Conservation (phyloP, 441 rosid genomes). For the Populus trichocarpa region DNA sequence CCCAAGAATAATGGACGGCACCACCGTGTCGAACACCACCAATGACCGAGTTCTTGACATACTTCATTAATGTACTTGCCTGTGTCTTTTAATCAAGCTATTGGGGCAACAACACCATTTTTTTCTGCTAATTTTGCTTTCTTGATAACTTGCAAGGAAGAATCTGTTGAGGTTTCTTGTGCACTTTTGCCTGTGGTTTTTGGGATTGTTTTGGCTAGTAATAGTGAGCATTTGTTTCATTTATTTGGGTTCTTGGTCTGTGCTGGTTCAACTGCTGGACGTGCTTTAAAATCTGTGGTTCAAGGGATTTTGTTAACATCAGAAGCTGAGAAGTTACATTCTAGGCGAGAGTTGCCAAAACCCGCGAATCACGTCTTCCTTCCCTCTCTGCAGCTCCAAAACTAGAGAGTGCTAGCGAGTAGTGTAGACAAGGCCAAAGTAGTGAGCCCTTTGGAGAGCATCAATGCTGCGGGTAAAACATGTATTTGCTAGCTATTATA, state of each 20-base stretch:
- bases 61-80: constrained; percentile 88
- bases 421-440: no score
- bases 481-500: no score
- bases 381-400: no score
- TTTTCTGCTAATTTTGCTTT: constrained; percentile 93
- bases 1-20: constrained; percentile 55
- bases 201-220: no score
- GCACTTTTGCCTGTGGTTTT: constrained; percentile 26
- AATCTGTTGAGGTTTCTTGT: constrained; percentile 72
- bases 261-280: constrained; percentile 84
- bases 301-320: no score
- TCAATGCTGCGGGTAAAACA: no score
- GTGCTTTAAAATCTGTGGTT: constrained; percentile 33
- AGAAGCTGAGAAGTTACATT: constrained; percentile 16
- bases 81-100: constrained; percentile 87
- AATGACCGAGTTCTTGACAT: constrained; percentile 61
- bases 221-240: constrained; percentile 42
- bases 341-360: no score
- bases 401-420: no score
- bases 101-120: constrained; percentile 94
- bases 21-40: constrained; percentile 34
- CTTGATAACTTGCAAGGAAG: constrained; percentile 75
- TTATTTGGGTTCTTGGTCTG: constrained; percentile 81
- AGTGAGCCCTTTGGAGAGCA: no score
- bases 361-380: no score